These are phyloP conservation scores for Camelina sativa DNA, from an alignment of 345 rosid species.

Conservation along the genomic window DNA sequence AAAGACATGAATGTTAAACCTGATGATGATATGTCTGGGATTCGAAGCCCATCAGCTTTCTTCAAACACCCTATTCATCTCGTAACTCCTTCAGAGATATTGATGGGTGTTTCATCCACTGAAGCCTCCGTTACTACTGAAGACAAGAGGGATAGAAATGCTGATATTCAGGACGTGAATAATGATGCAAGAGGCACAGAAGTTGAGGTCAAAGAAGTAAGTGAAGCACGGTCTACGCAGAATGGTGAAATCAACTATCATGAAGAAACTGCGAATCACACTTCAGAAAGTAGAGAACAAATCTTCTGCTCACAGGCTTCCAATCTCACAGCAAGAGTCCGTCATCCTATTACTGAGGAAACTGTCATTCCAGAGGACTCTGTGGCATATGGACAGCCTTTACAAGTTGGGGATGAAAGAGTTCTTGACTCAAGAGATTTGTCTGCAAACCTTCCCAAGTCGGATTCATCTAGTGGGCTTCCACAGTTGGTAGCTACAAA, in stretches of 20 bases:
- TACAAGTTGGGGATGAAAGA: constrained; percentile 50
- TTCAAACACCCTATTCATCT: constrained; percentile 85
- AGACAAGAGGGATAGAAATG: constrained; percentile 53
- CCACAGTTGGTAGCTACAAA: constrained; percentile 51
- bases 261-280: constrained; percentile 48
- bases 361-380: constrained; percentile 47
- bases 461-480: constrained; percentile 42
- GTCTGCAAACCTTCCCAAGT: constrained; percentile 54
- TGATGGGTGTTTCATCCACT: constrained; percentile 67
- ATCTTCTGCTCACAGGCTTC: constrained; percentile 69
- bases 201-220: constrained; percentile 70
- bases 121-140: constrained; percentile 52
- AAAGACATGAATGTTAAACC: constrained; percentile 52
- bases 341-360: constrained; percentile 52
- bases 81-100: constrained; percentile 81
- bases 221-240: constrained; percentile 54
- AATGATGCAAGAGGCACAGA: constrained; percentile 51
- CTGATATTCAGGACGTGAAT: constrained; percentile 54
- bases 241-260: constrained; percentile 52
- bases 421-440: constrained; percentile 49
- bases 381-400: constrained; percentile 46
- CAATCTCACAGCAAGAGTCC: constrained; percentile 65
- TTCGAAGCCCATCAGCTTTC: constrained; percentile 49
- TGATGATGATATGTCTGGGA: constrained; percentile 55
- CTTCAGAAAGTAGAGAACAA: constrained; percentile 56